These are phyloP conservation scores for Fusarium sp. DNA, from an alignment of 2,329 filamentous ascomycete species.

Conservation along the genomic window DNA sequence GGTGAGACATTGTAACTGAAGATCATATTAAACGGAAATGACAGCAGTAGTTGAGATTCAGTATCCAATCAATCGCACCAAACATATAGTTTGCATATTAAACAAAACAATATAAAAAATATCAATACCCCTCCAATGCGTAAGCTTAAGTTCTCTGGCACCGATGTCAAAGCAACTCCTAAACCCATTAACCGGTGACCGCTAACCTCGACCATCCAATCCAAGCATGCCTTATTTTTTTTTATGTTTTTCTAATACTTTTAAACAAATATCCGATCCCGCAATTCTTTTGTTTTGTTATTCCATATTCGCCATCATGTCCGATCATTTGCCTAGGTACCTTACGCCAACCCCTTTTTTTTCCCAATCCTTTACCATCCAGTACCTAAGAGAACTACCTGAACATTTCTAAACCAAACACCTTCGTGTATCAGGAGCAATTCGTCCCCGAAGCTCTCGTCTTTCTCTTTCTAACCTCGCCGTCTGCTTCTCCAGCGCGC, in stretches of 20 bases:
- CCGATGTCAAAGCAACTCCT: conserved; percentile 24
- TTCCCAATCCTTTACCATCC: background rate
- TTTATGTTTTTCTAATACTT: background rate
- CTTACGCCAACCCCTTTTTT: background rate
- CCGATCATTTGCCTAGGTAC: background rate
- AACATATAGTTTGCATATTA: background rate
- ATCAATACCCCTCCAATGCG: background rate
- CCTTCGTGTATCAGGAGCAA: conserved; percentile 28
- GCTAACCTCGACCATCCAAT: background rate
- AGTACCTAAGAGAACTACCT: conserved; percentile 5
- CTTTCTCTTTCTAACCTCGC: conserved; percentile 52
- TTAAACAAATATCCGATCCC: background rate
- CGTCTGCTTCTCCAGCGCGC: conserved; percentile 54
- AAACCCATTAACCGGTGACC: conserved; percentile 16
- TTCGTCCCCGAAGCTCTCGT: conserved; percentile 45
- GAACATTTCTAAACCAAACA: conserved; percentile 14
- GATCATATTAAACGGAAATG: background rate
- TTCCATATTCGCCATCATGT: conserved; percentile 25
- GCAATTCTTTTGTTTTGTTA: conserved; percentile 16
- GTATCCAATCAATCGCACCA: background rate
- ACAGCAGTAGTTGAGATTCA: background rate
- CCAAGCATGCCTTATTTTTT: background rate
- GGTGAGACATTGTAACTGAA: background rate
- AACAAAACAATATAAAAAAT: background rate
- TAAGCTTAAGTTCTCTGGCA: conserved; percentile 8